These are phyloP conservation scores for Acanthochlamys bracteata DNA, from an alignment of 106 monocot genomes.

Conservation along the genomic window DNA sequence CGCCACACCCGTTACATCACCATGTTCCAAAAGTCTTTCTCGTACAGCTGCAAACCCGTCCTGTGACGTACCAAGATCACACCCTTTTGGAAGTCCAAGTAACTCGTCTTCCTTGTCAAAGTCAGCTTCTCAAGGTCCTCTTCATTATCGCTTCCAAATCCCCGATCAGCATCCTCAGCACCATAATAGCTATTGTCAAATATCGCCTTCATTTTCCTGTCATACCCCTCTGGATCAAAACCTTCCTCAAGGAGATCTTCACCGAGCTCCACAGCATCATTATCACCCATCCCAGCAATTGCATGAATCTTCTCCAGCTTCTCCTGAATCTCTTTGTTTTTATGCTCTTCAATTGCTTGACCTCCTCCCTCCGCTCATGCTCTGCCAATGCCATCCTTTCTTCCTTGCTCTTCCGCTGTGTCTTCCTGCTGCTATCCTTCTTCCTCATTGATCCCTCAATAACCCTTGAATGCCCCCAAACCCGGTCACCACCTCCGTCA, in stretches of 20 bases:
- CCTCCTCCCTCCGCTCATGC: slow-evolving; percentile 72
- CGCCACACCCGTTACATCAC: neutral
- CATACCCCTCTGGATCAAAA: slow-evolving; percentile 94
- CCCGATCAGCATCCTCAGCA: slow-evolving; percentile 64
- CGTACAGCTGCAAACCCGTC: slow-evolving; percentile 42
- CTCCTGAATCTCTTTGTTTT: slow-evolving; percentile 97
- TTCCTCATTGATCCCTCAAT: slow-evolving; percentile 85
- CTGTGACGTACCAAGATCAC: slow-evolving; percentile 28
- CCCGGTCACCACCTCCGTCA: slow-evolving; percentile 49
- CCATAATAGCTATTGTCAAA: slow-evolving; percentile 68
- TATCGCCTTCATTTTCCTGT: slow-evolving; percentile 69
- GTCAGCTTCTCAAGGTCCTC: slow-evolving; percentile 67
- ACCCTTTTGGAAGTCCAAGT: slow-evolving; percentile 71
- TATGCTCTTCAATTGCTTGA: slow-evolving; percentile 94
- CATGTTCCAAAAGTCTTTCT: slow-evolving; percentile 22
- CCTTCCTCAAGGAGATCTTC: slow-evolving; percentile 77
- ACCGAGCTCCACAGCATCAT: slow-evolving; percentile 25
- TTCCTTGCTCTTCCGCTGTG: slow-evolving; percentile 87
- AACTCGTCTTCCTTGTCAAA: slow-evolving; percentile 91
- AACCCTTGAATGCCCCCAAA: slow-evolving; percentile 63
- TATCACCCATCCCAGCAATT: slow-evolving; percentile 62
- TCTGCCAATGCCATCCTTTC: slow-evolving; percentile 82
- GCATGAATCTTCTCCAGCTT: slow-evolving; percentile 66
- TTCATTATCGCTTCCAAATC: slow-evolving; percentile 61
- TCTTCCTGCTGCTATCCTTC: slow-evolving; percentile 67